phyloP scores from a whole-genome alignment of 1,284 basidiomycete species.

The Termitomyces sp. region DNA sequence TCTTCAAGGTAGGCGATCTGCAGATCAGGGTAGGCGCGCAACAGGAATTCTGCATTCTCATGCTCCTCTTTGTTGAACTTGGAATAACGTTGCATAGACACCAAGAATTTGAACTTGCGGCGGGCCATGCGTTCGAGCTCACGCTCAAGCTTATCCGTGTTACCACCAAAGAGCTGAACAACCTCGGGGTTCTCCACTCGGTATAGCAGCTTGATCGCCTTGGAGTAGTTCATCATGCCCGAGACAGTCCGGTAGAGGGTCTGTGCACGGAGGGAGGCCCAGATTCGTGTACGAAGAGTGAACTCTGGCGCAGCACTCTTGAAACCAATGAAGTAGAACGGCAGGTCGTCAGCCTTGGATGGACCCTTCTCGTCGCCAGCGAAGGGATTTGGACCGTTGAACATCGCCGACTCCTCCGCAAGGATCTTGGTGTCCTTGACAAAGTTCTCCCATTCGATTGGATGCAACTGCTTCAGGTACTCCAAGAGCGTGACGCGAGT shows the following conservation, averaged over 20 bases:
- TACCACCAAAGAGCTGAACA: slow-evolving; percentile 94
- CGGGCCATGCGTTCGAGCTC: slow-evolving; percentile 97
- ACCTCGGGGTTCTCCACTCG: slow-evolving; percentile 99
- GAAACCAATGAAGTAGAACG: slow-evolving; percentile 99
- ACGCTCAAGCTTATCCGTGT: slow-evolving; percentile 95
- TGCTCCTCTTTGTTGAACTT: slow-evolving; percentile 99
- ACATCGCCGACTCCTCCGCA: slow-evolving; percentile 91
- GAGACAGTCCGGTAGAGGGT: slow-evolving; percentile 98
- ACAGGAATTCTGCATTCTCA: slow-evolving; percentile 97
- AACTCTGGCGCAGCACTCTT: slow-evolving; percentile 98
- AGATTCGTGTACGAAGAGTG: slow-evolving; percentile 97
- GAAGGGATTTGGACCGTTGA: slow-evolving; percentile 77
- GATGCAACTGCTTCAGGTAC: slow-evolving; percentile 97
- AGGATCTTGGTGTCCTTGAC: slow-evolving; percentile 99
- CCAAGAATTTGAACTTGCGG: slow-evolving; percentile 98
- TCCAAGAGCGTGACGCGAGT: slow-evolving; percentile 92
- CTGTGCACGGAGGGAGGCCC: slow-evolving; percentile 97
- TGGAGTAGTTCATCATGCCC: slow-evolving; percentile 99
- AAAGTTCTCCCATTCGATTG: slow-evolving; percentile 99
- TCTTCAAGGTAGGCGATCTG: slow-evolving; percentile 99
- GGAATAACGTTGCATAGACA: slow-evolving; percentile 99
- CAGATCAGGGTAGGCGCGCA: slow-evolving; percentile 97
- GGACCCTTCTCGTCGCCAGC: slow-evolving; percentile 82
- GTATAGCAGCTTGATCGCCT: slow-evolving; percentile 99
- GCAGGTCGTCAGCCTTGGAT: slow-evolving; percentile 89